Conservation (phyloP, 2,329 filamentous ascomycete species). For the Xylaria arbuscula region DNA sequence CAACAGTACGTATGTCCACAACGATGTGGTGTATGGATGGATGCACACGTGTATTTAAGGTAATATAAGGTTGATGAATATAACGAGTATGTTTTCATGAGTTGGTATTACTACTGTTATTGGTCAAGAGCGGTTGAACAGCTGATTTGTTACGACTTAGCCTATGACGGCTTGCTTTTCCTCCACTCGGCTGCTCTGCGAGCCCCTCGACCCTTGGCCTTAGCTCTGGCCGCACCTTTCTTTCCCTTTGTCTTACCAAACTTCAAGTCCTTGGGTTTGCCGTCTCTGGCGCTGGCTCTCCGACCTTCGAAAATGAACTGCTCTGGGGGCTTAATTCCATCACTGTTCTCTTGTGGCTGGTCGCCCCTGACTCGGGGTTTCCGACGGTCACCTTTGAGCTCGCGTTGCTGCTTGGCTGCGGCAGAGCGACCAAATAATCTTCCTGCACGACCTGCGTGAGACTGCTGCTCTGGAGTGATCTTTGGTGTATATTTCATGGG, state of each 20-base stretch:
- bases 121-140: slow-evolving; percentile 4
- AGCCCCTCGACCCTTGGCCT: slow-evolving; percentile 48
- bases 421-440: slow-evolving; percentile 79
- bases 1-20: neutral
- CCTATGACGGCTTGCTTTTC: slow-evolving; percentile 45
- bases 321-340: slow-evolving; percentile 69
- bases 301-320: slow-evolving; percentile 84
- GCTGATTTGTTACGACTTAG: neutral
- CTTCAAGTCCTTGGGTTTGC: slow-evolving; percentile 70
- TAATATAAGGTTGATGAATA: neutral
- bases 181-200: slow-evolving; percentile 50
- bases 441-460: slow-evolving; percentile 76
- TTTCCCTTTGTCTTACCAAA: slow-evolving; percentile 66
- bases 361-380: slow-evolving; percentile 43
- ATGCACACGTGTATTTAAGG: neutral
- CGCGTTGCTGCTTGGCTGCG: slow-evolving; percentile 60
- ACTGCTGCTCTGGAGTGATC: slow-evolving; percentile 74
- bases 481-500: slow-evolving; percentile 74
- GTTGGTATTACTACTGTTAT: slow-evolving; percentile 23
- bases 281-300: slow-evolving; percentile 74
- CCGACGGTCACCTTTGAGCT: slow-evolving; percentile 47
- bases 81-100: neutral
- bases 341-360: slow-evolving; percentile 17
- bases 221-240: slow-evolving; percentile 53
- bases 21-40: neutral